Conservation (phyloP, 1,139 yeast species). For the Blastobotrys aristatus region DNA sequence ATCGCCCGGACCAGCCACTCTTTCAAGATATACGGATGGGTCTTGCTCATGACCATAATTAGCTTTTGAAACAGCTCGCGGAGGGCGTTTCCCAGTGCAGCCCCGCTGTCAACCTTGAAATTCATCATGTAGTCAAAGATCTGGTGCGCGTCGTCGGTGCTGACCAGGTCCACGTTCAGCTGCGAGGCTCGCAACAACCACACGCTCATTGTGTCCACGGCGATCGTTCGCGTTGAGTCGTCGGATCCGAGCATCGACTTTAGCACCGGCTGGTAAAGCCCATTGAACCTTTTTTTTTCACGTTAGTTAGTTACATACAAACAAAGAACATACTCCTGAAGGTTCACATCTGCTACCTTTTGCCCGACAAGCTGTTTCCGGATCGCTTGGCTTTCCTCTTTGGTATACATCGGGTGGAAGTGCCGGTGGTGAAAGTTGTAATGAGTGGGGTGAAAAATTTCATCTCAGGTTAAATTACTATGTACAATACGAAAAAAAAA, state of each 20-base stretch:
- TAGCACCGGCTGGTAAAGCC: conserved; percentile 20
- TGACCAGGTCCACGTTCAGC: conserved; percentile 20
- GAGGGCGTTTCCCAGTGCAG: conserved; percentile 65
- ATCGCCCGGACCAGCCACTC: conserved; percentile 46
- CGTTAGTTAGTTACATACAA: not conserved
- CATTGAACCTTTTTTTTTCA: conserved; percentile 14
- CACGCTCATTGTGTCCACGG: conserved; percentile 58
- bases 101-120: conserved; percentile 66
- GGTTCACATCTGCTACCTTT: conserved; percentile 19
- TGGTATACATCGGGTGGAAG: conserved; percentile 9
- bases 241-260: conserved; percentile 25
- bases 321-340: conserved; percentile 21
- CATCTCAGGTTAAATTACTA: no score
- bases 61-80: conserved; percentile 54
- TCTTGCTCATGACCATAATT: conserved; percentile 36
- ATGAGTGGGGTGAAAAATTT: no score
- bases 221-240: conserved; percentile 38
- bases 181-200: conserved; percentile 57
- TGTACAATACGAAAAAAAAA: no score
- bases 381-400: conserved; percentile 14
- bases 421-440: no score
- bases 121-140: conserved; percentile 56
- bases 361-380: conserved; percentile 18
- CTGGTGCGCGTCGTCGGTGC: conserved; percentile 32
- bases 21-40: conserved; percentile 28